Evolutionary conservation across 2,329 filamentous ascomycete species (phyloP).

Genomic region (Sporothrix protearum): DNA sequence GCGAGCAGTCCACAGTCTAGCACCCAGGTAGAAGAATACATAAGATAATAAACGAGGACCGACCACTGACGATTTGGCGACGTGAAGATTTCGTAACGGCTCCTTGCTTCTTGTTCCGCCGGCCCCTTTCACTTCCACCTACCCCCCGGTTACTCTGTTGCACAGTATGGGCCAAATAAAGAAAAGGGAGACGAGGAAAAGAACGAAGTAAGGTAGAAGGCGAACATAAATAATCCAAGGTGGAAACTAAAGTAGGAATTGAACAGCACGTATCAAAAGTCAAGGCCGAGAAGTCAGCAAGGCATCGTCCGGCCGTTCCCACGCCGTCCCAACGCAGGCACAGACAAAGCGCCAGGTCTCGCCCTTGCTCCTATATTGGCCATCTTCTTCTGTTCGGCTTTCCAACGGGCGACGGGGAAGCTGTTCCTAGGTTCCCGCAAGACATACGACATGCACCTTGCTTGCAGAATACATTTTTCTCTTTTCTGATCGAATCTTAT

Average conservation of each 20-base stretch:
- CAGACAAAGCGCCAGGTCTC: background rate
- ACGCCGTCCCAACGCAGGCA: background rate
- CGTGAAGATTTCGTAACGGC: background rate
- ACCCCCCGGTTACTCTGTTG: background rate
- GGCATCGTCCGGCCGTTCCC: background rate
- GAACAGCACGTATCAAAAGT: background rate
- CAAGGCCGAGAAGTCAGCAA: slow-evolving; percentile 9
- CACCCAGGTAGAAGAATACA: background rate
- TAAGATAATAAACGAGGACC: background rate
- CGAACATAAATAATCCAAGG: background rate
- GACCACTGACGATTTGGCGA: background rate
- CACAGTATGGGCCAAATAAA: slow-evolving; percentile 6
- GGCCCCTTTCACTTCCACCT: background rate
- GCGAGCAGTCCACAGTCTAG: background rate
- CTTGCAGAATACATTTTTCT: background rate
- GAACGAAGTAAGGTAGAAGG: background rate
- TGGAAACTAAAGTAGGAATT: background rate
- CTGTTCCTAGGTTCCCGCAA: slow-evolving; percentile 7
- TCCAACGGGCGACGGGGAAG: background rate
- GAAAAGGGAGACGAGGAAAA: background rate
- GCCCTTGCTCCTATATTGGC: background rate
- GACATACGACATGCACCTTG: background rate
- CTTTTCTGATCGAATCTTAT: background rate
- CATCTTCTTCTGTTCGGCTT: background rate
- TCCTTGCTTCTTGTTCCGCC: slow-evolving; percentile 11